Conservation (phyloP, 352 stramenopile genomes). For the Pythium rishiriense region DNA sequence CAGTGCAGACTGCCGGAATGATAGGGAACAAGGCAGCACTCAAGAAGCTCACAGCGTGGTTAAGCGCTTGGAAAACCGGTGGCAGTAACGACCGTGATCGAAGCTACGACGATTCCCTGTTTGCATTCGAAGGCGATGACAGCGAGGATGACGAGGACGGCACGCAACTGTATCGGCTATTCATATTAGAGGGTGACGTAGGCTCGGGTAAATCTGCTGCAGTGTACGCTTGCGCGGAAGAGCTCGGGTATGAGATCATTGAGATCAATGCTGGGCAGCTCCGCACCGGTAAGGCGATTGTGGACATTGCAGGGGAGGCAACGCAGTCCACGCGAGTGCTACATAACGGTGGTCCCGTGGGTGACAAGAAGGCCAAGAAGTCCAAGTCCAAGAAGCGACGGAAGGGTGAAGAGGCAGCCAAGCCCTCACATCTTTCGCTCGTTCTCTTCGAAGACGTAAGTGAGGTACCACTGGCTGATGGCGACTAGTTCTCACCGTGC, state of each 20-base stretch:
- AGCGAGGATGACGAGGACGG: slow-evolving; percentile 54
- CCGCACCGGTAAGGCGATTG: slow-evolving; percentile 63
- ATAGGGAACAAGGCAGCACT: slow-evolving; percentile 68
- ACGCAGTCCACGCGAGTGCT: slow-evolving; percentile 82
- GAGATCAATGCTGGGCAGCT: slow-evolving; percentile 84
- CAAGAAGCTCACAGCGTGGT: slow-evolving; percentile 67
- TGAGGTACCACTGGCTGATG: too few relatives aligned
- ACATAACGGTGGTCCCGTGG: slow-evolving; percentile 39
- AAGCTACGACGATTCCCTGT: slow-evolving; percentile 61
- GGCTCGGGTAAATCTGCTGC: slow-evolving; percentile 76
- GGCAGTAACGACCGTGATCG: slow-evolving; percentile 40
- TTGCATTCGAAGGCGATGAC: slow-evolving; percentile 61
- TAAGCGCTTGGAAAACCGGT: slow-evolving; percentile 72
- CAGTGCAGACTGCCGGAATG: slow-evolving; percentile 53
- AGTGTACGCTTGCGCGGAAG: slow-evolving; percentile 77
- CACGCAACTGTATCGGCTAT: slow-evolving; percentile 58
- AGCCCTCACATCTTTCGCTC: slow-evolving; percentile 60
- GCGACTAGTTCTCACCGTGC: too few relatives aligned
- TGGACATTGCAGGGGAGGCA: slow-evolving; percentile 80
- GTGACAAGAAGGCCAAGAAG: slow-evolving; percentile 41
- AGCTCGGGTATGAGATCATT: slow-evolving; percentile 82
- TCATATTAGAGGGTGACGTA: slow-evolving; percentile 73
- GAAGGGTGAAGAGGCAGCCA: slow-evolving; percentile 5
- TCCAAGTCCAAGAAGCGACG: slow-evolving; percentile 20
- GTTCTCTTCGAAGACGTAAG: slow-evolving; percentile 84